Base-by-base conservation (phyloP, 345 rosid species). In the Eucalyptus dawsonii region DNA sequence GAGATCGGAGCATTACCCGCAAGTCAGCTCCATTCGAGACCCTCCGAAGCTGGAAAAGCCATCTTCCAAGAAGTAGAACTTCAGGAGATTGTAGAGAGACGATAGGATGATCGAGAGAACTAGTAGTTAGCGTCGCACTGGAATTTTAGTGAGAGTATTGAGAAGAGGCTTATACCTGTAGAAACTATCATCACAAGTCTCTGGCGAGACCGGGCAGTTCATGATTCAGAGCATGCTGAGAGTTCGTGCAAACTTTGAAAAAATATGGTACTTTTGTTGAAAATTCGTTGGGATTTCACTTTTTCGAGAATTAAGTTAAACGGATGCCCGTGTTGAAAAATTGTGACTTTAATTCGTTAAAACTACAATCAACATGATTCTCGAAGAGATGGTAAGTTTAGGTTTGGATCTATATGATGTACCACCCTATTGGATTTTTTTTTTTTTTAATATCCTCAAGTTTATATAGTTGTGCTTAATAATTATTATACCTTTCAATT, bases 181-280 rank as follows among this genome's bases (percentile, higher is more conserved):
- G 62, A 56, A 9, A 56, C 29, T 56, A 56, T 56, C 62, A 9
- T 56, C 12, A 9, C 62, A 56, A 56, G 6, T 56, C 62, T 56
- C 27, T 6, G 0, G 27, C 1, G 0, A 56, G 62, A 56, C 0
- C 6, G 0, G 0, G 27, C 12, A 24, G 29, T 56, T 24, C 62
- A 56, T 56, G 62, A 56, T 56, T 56, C 29, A 56, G 29, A 56
- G 29, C 62, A 22, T 9, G 6, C 6, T 56, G 62, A 56, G 29
- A 56, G 27, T 56, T 56, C 1, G 13, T 0, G 6, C 29, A 0
- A 56, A 56, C 62, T 56, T 2, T 56, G 1, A 22, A 22, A 56
- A 56, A 4, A 56, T 56, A 56, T 22, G 27, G 27, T 56, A 56
- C 5, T 56, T 56, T 21, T 21, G 11, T 56, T 56, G 62, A 56